Base-by-base conservation (phyloP, 164 flowering plant genomes). In the Kingdonia uniflora region DNA sequence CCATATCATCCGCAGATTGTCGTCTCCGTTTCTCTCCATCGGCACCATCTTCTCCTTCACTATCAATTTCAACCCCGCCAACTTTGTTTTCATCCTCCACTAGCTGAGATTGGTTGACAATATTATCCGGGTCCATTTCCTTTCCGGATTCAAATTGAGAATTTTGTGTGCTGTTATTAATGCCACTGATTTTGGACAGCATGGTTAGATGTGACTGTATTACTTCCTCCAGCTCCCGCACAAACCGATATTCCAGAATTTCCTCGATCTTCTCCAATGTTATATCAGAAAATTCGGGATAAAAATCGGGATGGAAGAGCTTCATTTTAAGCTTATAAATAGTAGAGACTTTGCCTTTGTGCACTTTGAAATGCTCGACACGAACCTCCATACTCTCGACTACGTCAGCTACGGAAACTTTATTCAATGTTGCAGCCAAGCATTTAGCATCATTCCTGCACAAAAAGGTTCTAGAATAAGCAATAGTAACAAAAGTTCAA, bases 251-350 rank as follows among this genome's bases (percentile, higher is more conserved):
- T 33, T 55, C 26, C 11, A 94, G 64, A 24, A 76, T 70, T 38
- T 70, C 58, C 57, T 65, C 57, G 64, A 77, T 77, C 43, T 86
- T 79, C 39, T 77, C 68, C 6, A 66, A 16, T 15, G 92, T 65
- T 12, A 81, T 74, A 54, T 65, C 63, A 42, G 68, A 51, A 52
- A 69, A 22, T 22, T 67, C 70, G 47, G 80, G 82, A 64, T 68
- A 70, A 49, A 67, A 62, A 22, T 74, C 69, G 55, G 81, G 79
- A 13, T 56, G 56, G 42, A 71, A 73, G 7, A 89, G 68, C 61
- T 69, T 77, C 57, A 89, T 70, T 56, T 53, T 74, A 29, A 94
- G 85, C 76, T 81, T 80, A 68, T 81, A 87, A n/a, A 87, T 57
- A 47, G 81, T 64, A 54, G 66, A 63, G 19, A 64, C 61, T 48